phyloP scores from a whole-genome alignment of 768 basidiomycete species.

The Rhodocollybia butyracea region DNA sequence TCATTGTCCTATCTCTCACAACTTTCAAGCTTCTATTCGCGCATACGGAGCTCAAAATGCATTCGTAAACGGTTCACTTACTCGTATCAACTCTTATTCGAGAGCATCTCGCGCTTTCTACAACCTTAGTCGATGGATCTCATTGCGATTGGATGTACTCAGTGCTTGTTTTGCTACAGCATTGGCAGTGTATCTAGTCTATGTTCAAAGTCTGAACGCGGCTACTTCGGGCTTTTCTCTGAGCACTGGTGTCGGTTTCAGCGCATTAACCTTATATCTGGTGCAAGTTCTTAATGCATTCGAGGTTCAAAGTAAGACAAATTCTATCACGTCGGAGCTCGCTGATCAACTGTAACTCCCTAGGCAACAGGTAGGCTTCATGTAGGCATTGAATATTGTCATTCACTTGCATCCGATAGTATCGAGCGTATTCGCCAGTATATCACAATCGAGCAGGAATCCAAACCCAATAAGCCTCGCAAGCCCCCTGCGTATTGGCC shows the following conservation, averaged over 20 bases:
- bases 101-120: constrained; percentile 33
- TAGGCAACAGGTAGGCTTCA: constrained; percentile 18
- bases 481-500: constrained; percentile 68
- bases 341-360: constrained; percentile 24
- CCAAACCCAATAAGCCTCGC: constrained; percentile 25
- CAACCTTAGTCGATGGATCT: constrained; percentile 34
- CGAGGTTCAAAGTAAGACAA: constrained; percentile 24
- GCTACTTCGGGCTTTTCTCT: constrained; percentile 35
- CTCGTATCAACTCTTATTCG: constrained; percentile 40
- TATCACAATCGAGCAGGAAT: constrained; percentile 43
- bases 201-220: constrained; percentile 29
- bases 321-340: too few species aligned
- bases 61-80: constrained; percentile 30
- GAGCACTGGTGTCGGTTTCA: constrained; percentile 46
- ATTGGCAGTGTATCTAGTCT: constrained; percentile 41
- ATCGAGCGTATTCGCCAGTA: constrained; percentile 60
- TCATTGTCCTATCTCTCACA: not conserved
- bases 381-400: not conserved
- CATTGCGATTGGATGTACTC: constrained; percentile 43
- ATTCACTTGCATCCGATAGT: constrained; percentile 13
- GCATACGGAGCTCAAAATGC: constrained; percentile 45
- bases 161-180: constrained; percentile 41
- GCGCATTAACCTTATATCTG: constrained; percentile 39
- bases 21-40: constrained; percentile 33
- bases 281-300: constrained; percentile 27